These are phyloP conservation scores for Euphorbia tirucalli DNA, from an alignment of 345 rosid genomes.

Conservation along the genomic window DNA sequence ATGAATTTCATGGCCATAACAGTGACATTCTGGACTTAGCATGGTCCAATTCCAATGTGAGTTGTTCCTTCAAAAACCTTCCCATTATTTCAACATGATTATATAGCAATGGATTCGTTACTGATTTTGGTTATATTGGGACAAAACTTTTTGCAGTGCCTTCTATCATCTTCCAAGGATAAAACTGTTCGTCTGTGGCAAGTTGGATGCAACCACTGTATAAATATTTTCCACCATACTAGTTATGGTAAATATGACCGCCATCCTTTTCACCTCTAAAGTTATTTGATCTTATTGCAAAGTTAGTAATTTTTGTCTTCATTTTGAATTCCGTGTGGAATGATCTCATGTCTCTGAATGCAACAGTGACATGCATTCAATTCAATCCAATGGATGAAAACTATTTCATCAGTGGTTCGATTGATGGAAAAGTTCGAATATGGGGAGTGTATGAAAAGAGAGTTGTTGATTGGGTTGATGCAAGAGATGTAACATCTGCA, in stretches of 20 bases:
- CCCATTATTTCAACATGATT: background rate
- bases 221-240: conserved; percentile 56
- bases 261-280: background rate
- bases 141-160: conserved; percentile 46
- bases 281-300: background rate
- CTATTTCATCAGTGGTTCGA: conserved; percentile 78
- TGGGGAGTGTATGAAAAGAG: conserved; percentile 71
- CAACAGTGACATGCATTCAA: conserved; percentile 84
- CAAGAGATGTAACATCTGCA: conserved; percentile 62
- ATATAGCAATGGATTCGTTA: background rate
- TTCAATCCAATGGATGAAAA: conserved; percentile 71
- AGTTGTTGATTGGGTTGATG: conserved; percentile 83
- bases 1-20: conserved; percentile 65
- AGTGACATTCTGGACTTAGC: conserved; percentile 73
- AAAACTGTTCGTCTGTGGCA: conserved; percentile 79
- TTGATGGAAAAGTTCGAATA: conserved; percentile 90
- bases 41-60: conserved; percentile 84
- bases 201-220: conserved; percentile 49
- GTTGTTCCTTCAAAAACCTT: conserved; percentile 17
- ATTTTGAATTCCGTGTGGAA: conserved; percentile 6
- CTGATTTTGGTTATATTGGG: background rate
- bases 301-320: background rate
- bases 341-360: conserved; percentile 14
- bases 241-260: conserved; percentile 51
- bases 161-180: conserved; percentile 78